phyloP scores from a whole-genome alignment of 257 asterid species.

The Lantana camara region DNA sequence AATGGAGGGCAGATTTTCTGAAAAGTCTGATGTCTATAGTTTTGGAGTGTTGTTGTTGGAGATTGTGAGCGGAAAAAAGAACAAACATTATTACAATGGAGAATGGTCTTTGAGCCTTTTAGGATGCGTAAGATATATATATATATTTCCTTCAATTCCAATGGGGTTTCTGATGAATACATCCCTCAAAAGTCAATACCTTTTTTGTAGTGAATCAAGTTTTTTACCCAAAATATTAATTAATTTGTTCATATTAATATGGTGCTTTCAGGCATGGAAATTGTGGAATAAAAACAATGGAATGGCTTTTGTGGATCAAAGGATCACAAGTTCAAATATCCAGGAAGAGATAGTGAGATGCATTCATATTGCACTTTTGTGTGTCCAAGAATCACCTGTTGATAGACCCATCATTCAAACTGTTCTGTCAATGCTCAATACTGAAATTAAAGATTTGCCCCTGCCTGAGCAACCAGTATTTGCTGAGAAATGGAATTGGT shows the following conservation, averaged over 20 bases:
- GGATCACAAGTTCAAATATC: too few relatives aligned
- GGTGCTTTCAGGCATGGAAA: slow-evolving; percentile 47
- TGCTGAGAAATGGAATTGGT: slow-evolving; percentile 34
- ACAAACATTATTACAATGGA: slow-evolving; percentile 26
- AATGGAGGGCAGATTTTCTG: slow-evolving; percentile 36
- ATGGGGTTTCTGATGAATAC: too few relatives aligned
- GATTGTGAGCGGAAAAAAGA: slow-evolving; percentile 35
- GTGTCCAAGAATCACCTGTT: too few relatives aligned
- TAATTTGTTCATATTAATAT: background rate
- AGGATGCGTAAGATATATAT: slow-evolving; percentile 28
- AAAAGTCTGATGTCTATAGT: slow-evolving; percentile 37
- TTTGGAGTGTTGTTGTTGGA: slow-evolving; percentile 38
- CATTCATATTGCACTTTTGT: too few relatives aligned
- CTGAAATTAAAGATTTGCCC: slow-evolving; percentile 28
- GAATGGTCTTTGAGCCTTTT: slow-evolving; percentile 33
- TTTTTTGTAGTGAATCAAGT: too few relatives aligned
- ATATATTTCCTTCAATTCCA: too few relatives aligned
- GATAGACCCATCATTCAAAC: too few relatives aligned
- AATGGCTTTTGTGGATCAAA: too few relatives aligned
- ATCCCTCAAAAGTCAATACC: too few relatives aligned
- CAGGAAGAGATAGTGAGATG: too few relatives aligned
- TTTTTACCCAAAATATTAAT: too few relatives aligned
- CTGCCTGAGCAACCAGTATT: slow-evolving; percentile 28
- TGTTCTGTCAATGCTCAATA: slow-evolving; percentile 35
- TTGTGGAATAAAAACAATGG: too few relatives aligned